Conservation (phyloP, 306 rosid species). For the Quercus agrifolia region DNA sequence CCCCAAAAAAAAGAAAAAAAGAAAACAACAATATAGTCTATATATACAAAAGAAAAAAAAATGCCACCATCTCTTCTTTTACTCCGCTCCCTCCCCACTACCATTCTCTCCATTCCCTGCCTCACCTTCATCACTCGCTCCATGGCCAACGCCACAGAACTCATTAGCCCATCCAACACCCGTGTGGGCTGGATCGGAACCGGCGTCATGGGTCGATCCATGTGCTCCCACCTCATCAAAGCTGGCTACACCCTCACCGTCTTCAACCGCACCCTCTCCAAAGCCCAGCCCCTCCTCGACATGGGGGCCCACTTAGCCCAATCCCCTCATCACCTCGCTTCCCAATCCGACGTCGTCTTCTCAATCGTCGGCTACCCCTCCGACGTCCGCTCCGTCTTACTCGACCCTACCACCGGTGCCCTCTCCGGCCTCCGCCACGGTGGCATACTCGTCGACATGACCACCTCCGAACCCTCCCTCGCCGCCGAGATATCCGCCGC, state of each 20-base stretch:
- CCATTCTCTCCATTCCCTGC: slow-evolving; percentile 10
- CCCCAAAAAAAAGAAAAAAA: too few species aligned
- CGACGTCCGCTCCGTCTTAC: slow-evolving; percentile 83
- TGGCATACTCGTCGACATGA: slow-evolving; percentile 89
- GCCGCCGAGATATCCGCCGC: slow-evolving; percentile 64
- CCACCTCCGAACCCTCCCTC: slow-evolving; percentile 92
- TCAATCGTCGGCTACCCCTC: slow-evolving; percentile 93
- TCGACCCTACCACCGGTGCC: slow-evolving; percentile 66
- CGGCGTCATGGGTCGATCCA: slow-evolving; percentile 89
- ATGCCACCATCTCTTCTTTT: slow-evolving; percentile 17
- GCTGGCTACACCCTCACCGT: slow-evolving; percentile 87
- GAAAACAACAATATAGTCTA: not conserved
- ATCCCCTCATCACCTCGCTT: slow-evolving; percentile 62
- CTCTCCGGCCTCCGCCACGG: slow-evolving; percentile 76
- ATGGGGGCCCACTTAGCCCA: slow-evolving; percentile 65
- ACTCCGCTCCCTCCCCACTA: slow-evolving; percentile 4
- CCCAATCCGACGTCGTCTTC: slow-evolving; percentile 82
- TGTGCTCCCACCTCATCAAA: slow-evolving; percentile 77
- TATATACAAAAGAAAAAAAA: not conserved
- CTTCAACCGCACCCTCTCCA: slow-evolving; percentile 89
- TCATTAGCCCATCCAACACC: slow-evolving; percentile 57
- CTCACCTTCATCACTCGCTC: slow-evolving; percentile 22
- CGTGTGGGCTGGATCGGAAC: slow-evolving; percentile 98
- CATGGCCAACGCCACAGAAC: slow-evolving; percentile 49
- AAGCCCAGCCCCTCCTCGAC: slow-evolving; percentile 75